Conservation (phyloP, 176 grass and related monocot species). For the Triticum timopheevii region DNA sequence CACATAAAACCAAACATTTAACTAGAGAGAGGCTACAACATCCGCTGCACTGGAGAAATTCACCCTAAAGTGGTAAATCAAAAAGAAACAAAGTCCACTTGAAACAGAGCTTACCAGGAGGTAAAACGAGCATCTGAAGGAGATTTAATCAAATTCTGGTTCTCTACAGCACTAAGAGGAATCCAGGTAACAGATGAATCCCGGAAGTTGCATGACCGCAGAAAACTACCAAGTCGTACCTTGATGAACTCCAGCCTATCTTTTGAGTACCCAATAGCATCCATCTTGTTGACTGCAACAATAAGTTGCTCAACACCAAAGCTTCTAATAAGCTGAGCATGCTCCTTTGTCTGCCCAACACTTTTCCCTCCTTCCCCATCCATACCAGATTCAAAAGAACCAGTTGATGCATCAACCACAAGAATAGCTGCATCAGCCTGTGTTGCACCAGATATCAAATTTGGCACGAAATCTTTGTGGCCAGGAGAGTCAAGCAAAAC, state of each 20-base stretch:
- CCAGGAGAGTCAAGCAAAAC: constrained; percentile 94
- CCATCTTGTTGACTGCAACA: constrained; percentile 96
- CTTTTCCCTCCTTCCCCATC: constrained; percentile 66
- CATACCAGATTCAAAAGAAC: constrained; percentile 98
- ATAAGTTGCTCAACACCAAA: constrained; percentile 96
- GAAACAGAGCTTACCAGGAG: constrained; percentile 65
- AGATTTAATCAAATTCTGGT: constrained; percentile 75
- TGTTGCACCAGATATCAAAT: constrained; percentile 97
- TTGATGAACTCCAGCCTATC: constrained; percentile 93
- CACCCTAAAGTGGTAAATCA: not conserved
- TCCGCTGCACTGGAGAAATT: not conserved
- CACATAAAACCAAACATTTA: not conserved
- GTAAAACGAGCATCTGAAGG: constrained; percentile 66
- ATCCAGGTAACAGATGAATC: constrained; percentile 82
- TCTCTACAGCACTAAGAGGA: constrained; percentile 85
- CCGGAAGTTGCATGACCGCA: constrained; percentile 77
- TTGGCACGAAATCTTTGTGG: constrained; percentile 98
- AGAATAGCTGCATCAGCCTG: constrained; percentile 98
- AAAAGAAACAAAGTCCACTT: not conserved
- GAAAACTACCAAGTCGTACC: constrained; percentile 67
- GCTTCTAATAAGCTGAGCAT: constrained; percentile 88
- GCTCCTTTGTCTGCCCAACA: constrained; percentile 96
- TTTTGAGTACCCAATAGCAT: constrained; percentile 76
- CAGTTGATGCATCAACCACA: constrained; percentile 85
- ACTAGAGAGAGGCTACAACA: not conserved